Evolutionary conservation across 306 rosid genomes (phyloP), one percentile per base, ranked within the genome.

Genomic region (Rosa rugosa): DNA sequence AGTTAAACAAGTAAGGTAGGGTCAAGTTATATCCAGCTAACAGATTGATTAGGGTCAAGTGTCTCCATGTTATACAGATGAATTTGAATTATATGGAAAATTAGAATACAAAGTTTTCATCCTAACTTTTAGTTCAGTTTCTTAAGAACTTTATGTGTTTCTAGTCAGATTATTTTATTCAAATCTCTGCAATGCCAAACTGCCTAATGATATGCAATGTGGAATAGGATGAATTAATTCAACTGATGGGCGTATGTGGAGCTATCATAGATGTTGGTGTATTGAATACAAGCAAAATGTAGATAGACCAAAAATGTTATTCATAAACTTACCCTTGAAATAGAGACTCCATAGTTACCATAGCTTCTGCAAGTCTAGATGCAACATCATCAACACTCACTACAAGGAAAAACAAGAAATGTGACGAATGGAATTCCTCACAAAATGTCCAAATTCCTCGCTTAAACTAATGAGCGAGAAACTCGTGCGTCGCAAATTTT

Each of bases 371-470:
- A 73, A 94, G 88, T 77, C 98, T 87, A 78, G 82, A 80, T 13
- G 92, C 97, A 85, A 94, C 97, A 87, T 92, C 98, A 82, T 89
- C 83, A 20, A 90, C 94, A 70, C 98, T n/a, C n/a, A n/a, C n/a
- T n/a, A n/a, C n/a, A n/a, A n/a, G n/a, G n/a, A n/a, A n/a, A n/a
- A n/a, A n/a, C n/a, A n/a, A n/a, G n/a, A n/a, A n/a, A n/a, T n/a
- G n/a, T n/a, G n/a, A n/a, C n/a, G n/a, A n/a, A n/a, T n/a, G n/a
- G n/a, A n/a, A n/a, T n/a, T n/a, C n/a, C n/a, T n/a, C n/a, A n/a
- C n/a, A n/a, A n/a, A n/a, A n/a, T n/a, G n/a, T n/a, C n/a, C n/a
- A n/a, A n/a, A n/a, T n/a, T n/a, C n/a, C n/a, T n/a, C n/a, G n/a
- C n/a, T n/a, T n/a, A n/a, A n/a, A n/a, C n/a, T n/a, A n/a, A n/a